These are phyloP conservation scores for Butyriboletus loyo DNA, from an alignment of 768 basidiomycete species.

Conservation along the genomic window DNA sequence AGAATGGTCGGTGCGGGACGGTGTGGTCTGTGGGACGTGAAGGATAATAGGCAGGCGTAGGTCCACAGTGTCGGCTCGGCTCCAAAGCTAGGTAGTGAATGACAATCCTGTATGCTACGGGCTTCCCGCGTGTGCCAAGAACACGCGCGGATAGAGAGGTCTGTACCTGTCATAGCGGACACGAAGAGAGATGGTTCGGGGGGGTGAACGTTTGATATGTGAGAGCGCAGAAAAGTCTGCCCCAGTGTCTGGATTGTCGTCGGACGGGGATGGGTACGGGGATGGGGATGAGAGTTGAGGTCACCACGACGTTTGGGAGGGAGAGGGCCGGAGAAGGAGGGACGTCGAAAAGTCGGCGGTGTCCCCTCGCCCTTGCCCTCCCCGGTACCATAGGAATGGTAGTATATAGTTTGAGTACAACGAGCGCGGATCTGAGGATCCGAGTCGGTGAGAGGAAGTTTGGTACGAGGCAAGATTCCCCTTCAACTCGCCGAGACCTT, in stretches of 20 bases:
- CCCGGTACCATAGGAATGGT: slow-evolving; percentile 21
- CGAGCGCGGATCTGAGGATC: slow-evolving; percentile 10
- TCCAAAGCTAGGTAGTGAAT: too few relatives aligned
- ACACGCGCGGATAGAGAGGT: slow-evolving; percentile 33
- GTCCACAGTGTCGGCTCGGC: too few relatives aligned
- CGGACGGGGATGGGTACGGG: too few relatives aligned
- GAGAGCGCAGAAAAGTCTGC: slow-evolving; percentile 18
- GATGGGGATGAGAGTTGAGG: background rate
- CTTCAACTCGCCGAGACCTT: too few relatives aligned
- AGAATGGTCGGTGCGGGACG: slow-evolving; percentile 1
- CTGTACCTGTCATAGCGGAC: slow-evolving; percentile 34
- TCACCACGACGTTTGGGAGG: background rate
- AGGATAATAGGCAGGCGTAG: slow-evolving; percentile 10
- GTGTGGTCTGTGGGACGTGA: slow-evolving; percentile 18
- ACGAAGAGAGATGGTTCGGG: slow-evolving; percentile 31
- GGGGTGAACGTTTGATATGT: slow-evolving; percentile 28
- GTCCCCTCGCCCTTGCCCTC: slow-evolving; percentile 15
- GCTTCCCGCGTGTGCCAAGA: too few relatives aligned
- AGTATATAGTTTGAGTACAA: slow-evolving; percentile 18
- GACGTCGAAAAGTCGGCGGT: slow-evolving; percentile 21
- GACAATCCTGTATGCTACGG: too few relatives aligned
- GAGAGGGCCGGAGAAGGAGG: slow-evolving; percentile 25
- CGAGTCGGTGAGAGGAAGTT: background rate
- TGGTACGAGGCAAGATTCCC: slow-evolving; percentile 31
- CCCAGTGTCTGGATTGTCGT: background rate